These are phyloP conservation scores for Porogramme epimiltina DNA, from an alignment of 1,284 basidiomycete species.

Conservation along the genomic window DNA sequence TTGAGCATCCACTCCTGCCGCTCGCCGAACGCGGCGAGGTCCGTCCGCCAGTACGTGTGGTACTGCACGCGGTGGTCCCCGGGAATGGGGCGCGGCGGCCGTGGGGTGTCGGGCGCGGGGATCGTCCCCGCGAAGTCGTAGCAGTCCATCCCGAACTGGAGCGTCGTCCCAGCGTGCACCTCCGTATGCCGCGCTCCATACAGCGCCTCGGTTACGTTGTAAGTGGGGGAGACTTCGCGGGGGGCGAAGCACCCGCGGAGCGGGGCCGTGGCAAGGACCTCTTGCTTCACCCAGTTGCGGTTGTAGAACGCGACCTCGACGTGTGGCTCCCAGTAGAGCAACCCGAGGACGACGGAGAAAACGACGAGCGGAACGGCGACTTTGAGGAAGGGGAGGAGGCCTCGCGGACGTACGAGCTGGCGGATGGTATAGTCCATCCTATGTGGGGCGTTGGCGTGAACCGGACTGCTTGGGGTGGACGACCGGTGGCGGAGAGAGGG, in stretches of 20 bases:
- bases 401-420: constrained; percentile 18
- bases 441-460: neutral
- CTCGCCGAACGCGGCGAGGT: constrained; percentile 75
- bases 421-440: constrained; percentile 4
- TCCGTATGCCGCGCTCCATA: constrained; percentile 65
- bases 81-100: constrained; percentile 7
- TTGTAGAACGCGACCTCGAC: constrained; percentile 80
- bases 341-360: constrained; percentile 44
- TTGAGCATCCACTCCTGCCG: constrained; percentile 88
- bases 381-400: constrained; percentile 22
- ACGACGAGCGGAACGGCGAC: constrained; percentile 34
- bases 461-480: neutral
- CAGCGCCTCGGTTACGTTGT: constrained; percentile 68
- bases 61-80: constrained; percentile 59
- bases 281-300: constrained; percentile 70
- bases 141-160: constrained; percentile 83
- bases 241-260: constrained; percentile 78
- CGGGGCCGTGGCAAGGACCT: constrained; percentile 63
- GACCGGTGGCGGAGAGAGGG: constrained; percentile 5
- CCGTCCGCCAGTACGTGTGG: constrained; percentile 90
- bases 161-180: constrained; percentile 75
- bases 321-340: constrained; percentile 75
- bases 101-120: constrained; percentile 13
- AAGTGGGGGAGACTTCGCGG: constrained; percentile 55
- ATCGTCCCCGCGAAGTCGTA: constrained; percentile 73